Evolutionary conservation across 257 asterid genomes (phyloP).

Genomic region (Solanum etuberosum): DNA sequence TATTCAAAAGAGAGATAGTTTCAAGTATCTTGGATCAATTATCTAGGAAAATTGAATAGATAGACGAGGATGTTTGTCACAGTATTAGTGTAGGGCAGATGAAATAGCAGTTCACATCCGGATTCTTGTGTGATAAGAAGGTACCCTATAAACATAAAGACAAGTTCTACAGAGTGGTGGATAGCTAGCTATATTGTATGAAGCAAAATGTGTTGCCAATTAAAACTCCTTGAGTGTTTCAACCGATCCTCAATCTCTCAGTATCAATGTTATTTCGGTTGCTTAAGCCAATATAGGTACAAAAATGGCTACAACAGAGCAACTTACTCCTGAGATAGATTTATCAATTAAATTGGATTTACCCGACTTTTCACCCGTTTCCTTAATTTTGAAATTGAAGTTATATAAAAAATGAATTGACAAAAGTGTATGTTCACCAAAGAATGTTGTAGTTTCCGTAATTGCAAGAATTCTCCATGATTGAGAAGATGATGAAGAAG

Average conservation of each 20-base stretch:
- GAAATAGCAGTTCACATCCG: fast-evolving
- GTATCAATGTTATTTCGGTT: background rate
- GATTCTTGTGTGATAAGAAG: background rate
- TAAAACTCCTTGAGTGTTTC: background rate
- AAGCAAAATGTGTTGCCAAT: background rate
- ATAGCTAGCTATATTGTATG: background rate
- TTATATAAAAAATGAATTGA: background rate
- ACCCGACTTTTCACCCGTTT: background rate
- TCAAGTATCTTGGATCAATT: no score
- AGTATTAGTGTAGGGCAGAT: background rate
- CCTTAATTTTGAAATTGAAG: background rate
- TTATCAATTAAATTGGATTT: no score
- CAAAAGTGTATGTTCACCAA: background rate
- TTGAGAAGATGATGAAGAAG: background rate
- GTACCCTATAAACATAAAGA: background rate
- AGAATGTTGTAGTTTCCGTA: background rate
- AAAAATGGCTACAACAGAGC: background rate
- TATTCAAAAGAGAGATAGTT: background rate
- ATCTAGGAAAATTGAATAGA: background rate
- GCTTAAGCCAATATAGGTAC: background rate
- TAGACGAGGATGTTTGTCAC: background rate
- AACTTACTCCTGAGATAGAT: background rate
- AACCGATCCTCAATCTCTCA: background rate
- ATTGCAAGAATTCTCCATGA: background rate
- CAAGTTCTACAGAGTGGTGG: background rate